Percentiles rank a stretch among this genome's conserved stretches.
Conservation (phyloP, 768 basidiomycete species). For the Boletus tomentosulus region DNA sequence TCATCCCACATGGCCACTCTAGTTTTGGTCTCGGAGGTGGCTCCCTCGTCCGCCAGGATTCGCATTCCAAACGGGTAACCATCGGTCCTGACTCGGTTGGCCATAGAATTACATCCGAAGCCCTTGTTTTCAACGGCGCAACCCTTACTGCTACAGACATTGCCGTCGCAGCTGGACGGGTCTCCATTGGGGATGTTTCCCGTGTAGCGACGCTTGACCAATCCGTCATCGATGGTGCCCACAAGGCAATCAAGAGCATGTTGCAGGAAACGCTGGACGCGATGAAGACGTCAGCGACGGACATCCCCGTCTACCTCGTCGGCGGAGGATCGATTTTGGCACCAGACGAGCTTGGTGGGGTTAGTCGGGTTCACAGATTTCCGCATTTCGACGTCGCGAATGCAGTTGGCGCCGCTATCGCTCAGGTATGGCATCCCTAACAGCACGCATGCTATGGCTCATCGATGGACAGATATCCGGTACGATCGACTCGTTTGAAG, state of each 20-base stretch:
- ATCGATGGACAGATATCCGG: conserved; percentile 36
- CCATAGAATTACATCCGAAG: conserved; percentile 46
- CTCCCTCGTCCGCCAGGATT: conserved; percentile 41
- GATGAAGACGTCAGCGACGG: conserved; percentile 62
- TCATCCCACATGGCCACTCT: conserved; percentile 6
- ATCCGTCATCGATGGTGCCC: conserved; percentile 32
- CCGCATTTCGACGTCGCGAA: conserved; percentile 56
- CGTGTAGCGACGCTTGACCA: conserved; percentile 20
- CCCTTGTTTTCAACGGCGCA: conserved; percentile 52
- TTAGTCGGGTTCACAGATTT: conserved; percentile 46
- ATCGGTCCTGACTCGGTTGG: conserved; percentile 69
- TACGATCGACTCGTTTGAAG: conserved; percentile 43
- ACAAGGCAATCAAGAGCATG: conserved; percentile 38
- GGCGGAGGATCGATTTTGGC: conserved; percentile 63
- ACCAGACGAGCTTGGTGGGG: conserved; percentile 47
- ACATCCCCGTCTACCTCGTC: conserved; percentile 56
- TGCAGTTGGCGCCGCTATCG: conserved; percentile 54
- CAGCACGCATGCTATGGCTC: not conserved
- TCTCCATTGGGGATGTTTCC: conserved; percentile 28
- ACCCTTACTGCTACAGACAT: conserved; percentile 61
- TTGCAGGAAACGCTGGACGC: conserved; percentile 49
- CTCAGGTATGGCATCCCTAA: conserved; percentile 24
- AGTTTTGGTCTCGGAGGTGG: conserved; percentile 66
- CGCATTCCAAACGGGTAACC: conserved; percentile 36
- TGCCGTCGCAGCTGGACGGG: conserved; percentile 39